phyloP scores from a whole-genome alignment of 2,329 filamentous ascomycete genomes.

The Epichloe sylvatica region DNA sequence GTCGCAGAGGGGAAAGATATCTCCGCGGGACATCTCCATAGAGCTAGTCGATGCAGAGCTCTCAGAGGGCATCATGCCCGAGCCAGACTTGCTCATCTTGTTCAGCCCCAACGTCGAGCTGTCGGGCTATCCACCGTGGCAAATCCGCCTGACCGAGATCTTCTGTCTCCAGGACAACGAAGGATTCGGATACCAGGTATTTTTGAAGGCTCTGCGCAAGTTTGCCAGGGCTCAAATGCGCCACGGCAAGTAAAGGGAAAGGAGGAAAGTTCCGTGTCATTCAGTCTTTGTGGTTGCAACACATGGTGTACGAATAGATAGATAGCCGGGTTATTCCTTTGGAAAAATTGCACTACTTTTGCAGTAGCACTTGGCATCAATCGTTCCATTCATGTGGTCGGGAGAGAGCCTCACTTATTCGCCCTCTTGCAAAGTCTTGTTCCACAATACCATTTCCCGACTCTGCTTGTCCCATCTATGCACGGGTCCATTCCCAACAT shows the following conservation, averaged over 20 bases:
- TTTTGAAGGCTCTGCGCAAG: conserved; percentile 69
- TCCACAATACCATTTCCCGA: conserved; percentile 35
- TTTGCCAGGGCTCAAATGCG: conserved; percentile 83
- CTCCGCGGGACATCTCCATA: conserved; percentile 64
- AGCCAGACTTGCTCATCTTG: conserved; percentile 79
- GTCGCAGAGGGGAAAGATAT: conserved; percentile 78
- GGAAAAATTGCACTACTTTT: background rate
- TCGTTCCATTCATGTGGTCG: background rate
- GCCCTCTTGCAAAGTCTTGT: conserved; percentile 7
- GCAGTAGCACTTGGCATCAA: background rate
- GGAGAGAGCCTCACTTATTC: background rate
- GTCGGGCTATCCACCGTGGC: conserved; percentile 92
- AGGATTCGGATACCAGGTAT: conserved; percentile 86
- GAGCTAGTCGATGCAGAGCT: conserved; percentile 87
- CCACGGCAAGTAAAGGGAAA: conserved; percentile 45
- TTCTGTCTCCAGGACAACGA: conserved; percentile 66
- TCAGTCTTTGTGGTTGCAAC: background rate
- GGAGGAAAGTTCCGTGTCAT: background rate
- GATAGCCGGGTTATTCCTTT: background rate
- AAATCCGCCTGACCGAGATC: conserved; percentile 87
- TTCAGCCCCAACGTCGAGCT: conserved; percentile 76
- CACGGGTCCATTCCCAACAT: conserved; percentile 56
- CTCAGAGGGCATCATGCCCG: conserved; percentile 61
- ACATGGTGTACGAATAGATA: background rate
- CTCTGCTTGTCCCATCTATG: conserved; percentile 49